phyloP scores from a whole-genome alignment of 208 protist genomes.

The Trypanosomatidae sp. region DNA sequence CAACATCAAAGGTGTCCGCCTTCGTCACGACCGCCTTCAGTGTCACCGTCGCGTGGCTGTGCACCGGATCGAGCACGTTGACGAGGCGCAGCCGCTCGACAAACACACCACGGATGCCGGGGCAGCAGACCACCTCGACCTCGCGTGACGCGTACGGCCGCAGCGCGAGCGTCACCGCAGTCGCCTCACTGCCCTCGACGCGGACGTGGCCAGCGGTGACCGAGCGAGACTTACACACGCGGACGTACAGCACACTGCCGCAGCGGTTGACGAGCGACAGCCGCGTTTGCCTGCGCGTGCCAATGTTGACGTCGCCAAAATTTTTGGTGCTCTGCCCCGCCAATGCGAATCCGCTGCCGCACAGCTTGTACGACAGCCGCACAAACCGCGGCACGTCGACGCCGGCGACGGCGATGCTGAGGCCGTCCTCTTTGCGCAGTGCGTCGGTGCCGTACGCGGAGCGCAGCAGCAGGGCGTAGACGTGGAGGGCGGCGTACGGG shows the following conservation, averaged over 20 bases:
- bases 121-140: slow-evolving; percentile 62
- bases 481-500: slow-evolving; percentile 15
- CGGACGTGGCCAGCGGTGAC: slow-evolving; percentile 76
- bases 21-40: slow-evolving; percentile 76
- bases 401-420: slow-evolving; percentile 46
- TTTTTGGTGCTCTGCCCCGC: slow-evolving; percentile 78
- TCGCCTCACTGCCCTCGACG: slow-evolving; percentile 59
- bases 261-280: slow-evolving; percentile 64
- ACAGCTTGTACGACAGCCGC: slow-evolving; percentile 66
- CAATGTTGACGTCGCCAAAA: slow-evolving; percentile 83
- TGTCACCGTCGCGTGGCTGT: slow-evolving; percentile 35
- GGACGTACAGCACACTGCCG: slow-evolving; percentile 53
- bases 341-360: slow-evolving; percentile 49
- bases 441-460: slow-evolving; percentile 20
- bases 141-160: slow-evolving; percentile 71
- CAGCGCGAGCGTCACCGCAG: slow-evolving; percentile 45
- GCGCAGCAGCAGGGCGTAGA: slow-evolving; percentile 54
- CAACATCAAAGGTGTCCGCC: slow-evolving; percentile 80
- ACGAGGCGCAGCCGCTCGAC: slow-evolving; percentile 60
- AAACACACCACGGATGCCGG: slow-evolving; percentile 72
- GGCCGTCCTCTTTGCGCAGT: slow-evolving; percentile 72
- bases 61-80: slow-evolving; percentile 59
- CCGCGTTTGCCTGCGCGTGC: slow-evolving; percentile 68
- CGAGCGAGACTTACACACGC: slow-evolving; percentile 62
- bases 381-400: slow-evolving; percentile 74